Conservation (phyloP, 2,329 filamentous ascomycete species). For the Sporothrix inflata region DNA sequence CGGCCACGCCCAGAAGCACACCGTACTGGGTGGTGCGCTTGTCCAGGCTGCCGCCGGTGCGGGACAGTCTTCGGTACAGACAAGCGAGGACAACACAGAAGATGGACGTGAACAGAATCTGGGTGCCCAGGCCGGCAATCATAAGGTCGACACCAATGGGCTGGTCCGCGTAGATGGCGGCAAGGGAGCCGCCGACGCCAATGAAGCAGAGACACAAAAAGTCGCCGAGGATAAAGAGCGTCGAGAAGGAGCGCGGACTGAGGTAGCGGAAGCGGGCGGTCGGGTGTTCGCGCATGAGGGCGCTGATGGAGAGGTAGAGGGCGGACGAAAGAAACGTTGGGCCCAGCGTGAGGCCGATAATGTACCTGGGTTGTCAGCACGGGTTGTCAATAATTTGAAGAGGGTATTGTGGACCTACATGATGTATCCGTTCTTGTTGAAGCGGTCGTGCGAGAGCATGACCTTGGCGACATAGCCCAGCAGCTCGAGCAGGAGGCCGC, state of each 20-base stretch:
- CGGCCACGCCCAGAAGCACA: conserved; percentile 21
- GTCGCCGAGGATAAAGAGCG: conserved; percentile 33
- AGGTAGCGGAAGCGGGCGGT: conserved; percentile 24
- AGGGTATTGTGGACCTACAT: no score
- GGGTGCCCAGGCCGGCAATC: conserved; percentile 34
- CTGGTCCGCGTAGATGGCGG: conserved; percentile 33
- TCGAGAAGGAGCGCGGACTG: conserved; percentile 29
- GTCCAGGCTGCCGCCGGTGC: not conserved
- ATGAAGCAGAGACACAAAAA: conserved; percentile 35
- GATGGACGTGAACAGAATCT: conserved; percentile 33
- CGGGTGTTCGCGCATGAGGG: conserved; percentile 26
- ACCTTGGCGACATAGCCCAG: conserved; percentile 35
- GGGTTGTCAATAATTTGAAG: no score
- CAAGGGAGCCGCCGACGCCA: conserved; percentile 33
- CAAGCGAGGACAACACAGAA: conserved; percentile 29
- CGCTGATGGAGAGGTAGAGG: conserved; percentile 34
- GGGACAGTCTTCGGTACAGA: not conserved
- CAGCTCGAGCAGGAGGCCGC: conserved; percentile 33
- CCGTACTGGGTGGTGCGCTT: not conserved
- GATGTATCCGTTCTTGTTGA: conserved; percentile 35
- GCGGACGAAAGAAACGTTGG: conserved; percentile 35
- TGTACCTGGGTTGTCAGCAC: no score
- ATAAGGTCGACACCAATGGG: conserved; percentile 35
- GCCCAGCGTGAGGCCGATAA: conserved; percentile 35
- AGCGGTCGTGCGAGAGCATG: conserved; percentile 30